A percentile compares a stretch with the other conserved stretches of the same genome.
These are phyloP conservation scores for Senna siamea DNA, from an alignment of 306 rosid species.

Conservation along the genomic window DNA sequence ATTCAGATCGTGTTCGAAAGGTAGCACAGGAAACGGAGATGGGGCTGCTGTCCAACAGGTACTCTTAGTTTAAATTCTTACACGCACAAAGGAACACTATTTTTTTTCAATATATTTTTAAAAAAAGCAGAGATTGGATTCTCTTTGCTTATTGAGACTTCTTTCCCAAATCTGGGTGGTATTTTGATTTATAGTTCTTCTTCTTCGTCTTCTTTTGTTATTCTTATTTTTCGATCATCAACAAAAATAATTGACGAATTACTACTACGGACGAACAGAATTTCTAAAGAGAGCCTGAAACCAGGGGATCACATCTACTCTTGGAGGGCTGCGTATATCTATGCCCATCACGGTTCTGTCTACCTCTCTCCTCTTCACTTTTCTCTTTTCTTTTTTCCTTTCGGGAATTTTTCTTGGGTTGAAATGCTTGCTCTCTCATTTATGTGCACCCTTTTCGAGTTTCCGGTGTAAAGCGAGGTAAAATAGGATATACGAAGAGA, in stretches of 20 bases:
- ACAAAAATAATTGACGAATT: neutral
- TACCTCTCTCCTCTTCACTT: neutral
- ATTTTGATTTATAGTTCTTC: conserved; percentile 1
- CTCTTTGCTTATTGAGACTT: conserved; percentile 9
- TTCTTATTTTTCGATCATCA: too few species aligned
- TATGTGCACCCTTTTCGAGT: neutral
- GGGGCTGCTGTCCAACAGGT: conserved; percentile 89
- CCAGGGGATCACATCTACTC: conserved; percentile 94
- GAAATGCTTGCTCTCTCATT: neutral
- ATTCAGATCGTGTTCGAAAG: neutral
- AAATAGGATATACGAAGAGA: neutral
- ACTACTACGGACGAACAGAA: conserved; percentile 48
- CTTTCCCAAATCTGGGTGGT: neutral
- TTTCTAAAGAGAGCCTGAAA: conserved; percentile 60
- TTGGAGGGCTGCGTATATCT: conserved; percentile 87
- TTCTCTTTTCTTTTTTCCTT: neutral
- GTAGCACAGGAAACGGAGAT: conserved; percentile 32
- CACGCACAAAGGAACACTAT: too few species aligned
- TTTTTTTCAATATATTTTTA: neutral
- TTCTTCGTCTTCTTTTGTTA: neutral
- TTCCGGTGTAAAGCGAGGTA: neutral
- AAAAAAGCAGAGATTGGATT: neutral
- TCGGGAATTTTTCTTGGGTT: neutral
- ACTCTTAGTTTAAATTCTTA: conserved; percentile 5
- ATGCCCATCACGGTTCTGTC: conserved; percentile 87